These are phyloP conservation scores for Medicago lupulina DNA, from an alignment of 306 rosid species.

Conservation along the genomic window DNA sequence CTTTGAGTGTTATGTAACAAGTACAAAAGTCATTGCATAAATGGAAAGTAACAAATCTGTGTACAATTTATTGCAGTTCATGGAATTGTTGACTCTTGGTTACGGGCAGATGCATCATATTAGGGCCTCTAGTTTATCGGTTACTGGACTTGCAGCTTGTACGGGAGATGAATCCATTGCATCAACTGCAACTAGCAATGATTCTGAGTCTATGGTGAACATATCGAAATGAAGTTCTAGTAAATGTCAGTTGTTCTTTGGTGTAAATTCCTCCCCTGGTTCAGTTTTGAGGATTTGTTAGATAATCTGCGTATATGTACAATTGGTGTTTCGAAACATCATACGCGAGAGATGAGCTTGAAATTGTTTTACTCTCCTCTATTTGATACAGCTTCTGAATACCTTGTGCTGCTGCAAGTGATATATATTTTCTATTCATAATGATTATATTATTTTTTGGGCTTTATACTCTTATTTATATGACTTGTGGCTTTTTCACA, in stretches of 20 bases:
- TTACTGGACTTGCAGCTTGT: neutral
- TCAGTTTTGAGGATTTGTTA: neutral
- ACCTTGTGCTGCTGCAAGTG: too few relatives aligned
- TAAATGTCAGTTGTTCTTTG: neutral
- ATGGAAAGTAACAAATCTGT: neutral
- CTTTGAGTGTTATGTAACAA: neutral
- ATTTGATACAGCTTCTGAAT: neutral
- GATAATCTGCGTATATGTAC: neutral
- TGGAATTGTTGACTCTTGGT: neutral
- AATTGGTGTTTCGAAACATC: neutral
- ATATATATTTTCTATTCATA: too few relatives aligned
- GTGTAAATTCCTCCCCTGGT: neutral
- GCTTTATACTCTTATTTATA: too few relatives aligned
- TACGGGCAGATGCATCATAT: too few relatives aligned
- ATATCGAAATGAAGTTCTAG: constrained; percentile 18
- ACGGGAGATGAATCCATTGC: neutral
- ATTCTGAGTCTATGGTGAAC: neutral
- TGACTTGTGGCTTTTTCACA: too few relatives aligned
- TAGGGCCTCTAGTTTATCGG: neutral
- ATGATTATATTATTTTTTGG: too few relatives aligned
- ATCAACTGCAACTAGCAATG: neutral
- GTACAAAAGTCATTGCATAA: neutral
- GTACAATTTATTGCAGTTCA: constrained; percentile 1
- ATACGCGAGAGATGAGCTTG: neutral
- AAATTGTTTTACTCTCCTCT: neutral